Conservation (phyloP, 169 alveolate species). For the Plasmodium malariae region DNA sequence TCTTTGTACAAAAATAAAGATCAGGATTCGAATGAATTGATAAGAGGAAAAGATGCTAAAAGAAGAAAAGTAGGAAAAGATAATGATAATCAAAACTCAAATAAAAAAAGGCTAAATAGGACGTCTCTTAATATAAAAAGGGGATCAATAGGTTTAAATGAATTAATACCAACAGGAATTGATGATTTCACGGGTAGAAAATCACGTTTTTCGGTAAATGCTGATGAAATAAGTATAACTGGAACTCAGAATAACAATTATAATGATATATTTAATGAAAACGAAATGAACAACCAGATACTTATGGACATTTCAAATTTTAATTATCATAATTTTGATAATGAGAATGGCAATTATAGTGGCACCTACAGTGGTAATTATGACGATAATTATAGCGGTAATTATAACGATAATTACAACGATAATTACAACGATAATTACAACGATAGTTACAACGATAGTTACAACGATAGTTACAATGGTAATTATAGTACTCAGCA, state of each 20-base stretch:
- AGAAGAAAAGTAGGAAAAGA: slow-evolving; percentile 62
- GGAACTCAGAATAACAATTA: slow-evolving; percentile 43
- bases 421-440: neutral
- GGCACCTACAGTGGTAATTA: neutral
- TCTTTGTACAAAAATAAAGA: slow-evolving; percentile 72
- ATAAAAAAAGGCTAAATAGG: slow-evolving; percentile 49
- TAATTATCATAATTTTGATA: slow-evolving; percentile 41
- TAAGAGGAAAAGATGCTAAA: slow-evolving; percentile 33
- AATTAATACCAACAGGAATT: slow-evolving; percentile 54
- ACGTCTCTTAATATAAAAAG: slow-evolving; percentile 72
- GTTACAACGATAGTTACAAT: neutral
- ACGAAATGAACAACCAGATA: slow-evolving; percentile 63
- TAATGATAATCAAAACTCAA: slow-evolving; percentile 30
- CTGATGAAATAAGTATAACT: slow-evolving; percentile 74
- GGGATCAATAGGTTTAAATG: slow-evolving; percentile 59
- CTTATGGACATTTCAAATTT: slow-evolving; percentile 59
- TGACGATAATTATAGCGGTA: no score
- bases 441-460: neutral
- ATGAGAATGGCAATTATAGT: slow-evolving; percentile 3
- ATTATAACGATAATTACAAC: no score
- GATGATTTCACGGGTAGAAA: slow-evolving; percentile 56
- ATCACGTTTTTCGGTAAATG: slow-evolving; percentile 63
- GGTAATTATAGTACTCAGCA: slow-evolving; percentile 1
- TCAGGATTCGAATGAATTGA: slow-evolving; percentile 35
- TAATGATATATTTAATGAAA: slow-evolving; percentile 53